Evolutionary conservation across 2,329 filamentous ascomycete species (phyloP), one percentile per base, ranked within the genome.

Genomic region (Venturia nashicola): DNA sequence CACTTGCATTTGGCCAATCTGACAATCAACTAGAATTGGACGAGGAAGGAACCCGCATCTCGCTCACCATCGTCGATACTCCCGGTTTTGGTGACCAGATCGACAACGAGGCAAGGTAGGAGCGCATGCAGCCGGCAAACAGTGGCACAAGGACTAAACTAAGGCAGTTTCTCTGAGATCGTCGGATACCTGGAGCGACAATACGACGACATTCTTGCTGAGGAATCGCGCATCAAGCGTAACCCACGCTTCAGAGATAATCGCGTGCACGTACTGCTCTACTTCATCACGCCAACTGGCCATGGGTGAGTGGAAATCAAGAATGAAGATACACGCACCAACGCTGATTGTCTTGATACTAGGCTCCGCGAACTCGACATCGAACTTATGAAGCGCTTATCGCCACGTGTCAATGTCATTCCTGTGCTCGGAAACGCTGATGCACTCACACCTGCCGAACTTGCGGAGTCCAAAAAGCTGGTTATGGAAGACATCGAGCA

Each of bases 401-500:
- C 94, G 27, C 94, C 94, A 67, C 91, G 94, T 75, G 93, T 96
- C 79, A 99, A 99, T 77, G 94, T 99, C 70, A 99, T 99, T 69
- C 94, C 94, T 68, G 94, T 99, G 71, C 97, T 99, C 76, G 94
- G 94, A 74, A 96, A 97, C 77, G 94, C 94, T 75, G 94, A 99
- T 77, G 96, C 94, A 27, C 87, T 99, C 67, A 99, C 94, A 64
- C 94, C 94, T 46, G 88, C 90, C 69, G 94, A 99, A 81, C 84
- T 99, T 68, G 94, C 94, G 69, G 94, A 99, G 79, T 97, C 93
- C 70, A 99, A 99, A 86, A 99, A 97, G 84, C 85, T 99, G 67
- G 92, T 99, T 74, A 99, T 99, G 94, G 94, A 99, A 82, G 94
- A 99, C 76, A 99, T 99, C 71, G 94, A 99, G 80, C 94, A 99